These are phyloP conservation scores for Talaromyces albobiverticillius DNA, from an alignment of 2,329 filamentous ascomycete species.

Conservation along the genomic window DNA sequence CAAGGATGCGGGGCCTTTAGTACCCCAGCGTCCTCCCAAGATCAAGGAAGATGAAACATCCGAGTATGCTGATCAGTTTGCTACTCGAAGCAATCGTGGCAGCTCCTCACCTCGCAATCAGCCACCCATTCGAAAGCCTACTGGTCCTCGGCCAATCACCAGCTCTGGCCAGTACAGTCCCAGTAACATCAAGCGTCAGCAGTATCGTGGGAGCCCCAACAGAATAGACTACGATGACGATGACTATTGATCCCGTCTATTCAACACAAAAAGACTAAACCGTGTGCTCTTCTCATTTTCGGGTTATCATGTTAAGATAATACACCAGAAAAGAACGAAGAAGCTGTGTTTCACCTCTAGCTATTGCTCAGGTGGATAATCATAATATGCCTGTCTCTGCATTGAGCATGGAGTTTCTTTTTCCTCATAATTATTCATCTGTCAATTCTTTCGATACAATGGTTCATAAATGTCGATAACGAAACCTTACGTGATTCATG, in stretches of 20 bases:
- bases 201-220: slow-evolving; percentile 31
- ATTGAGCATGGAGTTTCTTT: slow-evolving; percentile 8
- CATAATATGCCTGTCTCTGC: slow-evolving; percentile 7
- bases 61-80: slow-evolving; percentile 40
- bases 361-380: neutral
- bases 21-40: slow-evolving; percentile 51
- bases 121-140: slow-evolving; percentile 34
- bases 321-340: slow-evolving; percentile 1
- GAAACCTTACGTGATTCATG: slow-evolving; percentile 11
- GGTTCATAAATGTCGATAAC: slow-evolving; percentile 10
- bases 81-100: slow-evolving; percentile 31
- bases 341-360: neutral
- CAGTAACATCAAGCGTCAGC: slow-evolving; percentile 24
- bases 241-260: slow-evolving; percentile 8
- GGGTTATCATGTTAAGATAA: neutral
- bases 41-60: slow-evolving; percentile 32
- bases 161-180: slow-evolving; percentile 25
- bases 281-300: neutral
- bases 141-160: slow-evolving; percentile 37
- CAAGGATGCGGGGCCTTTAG: slow-evolving; percentile 56
- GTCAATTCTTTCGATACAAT: neutral
- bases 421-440: neutral
- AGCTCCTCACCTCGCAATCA: slow-evolving; percentile 24
- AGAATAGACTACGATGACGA: slow-evolving; percentile 23
- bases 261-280: neutral